These are phyloP conservation scores for Elongisporangium anandrum DNA, from an alignment of 352 stramenopile species.

Conservation along the genomic window DNA sequence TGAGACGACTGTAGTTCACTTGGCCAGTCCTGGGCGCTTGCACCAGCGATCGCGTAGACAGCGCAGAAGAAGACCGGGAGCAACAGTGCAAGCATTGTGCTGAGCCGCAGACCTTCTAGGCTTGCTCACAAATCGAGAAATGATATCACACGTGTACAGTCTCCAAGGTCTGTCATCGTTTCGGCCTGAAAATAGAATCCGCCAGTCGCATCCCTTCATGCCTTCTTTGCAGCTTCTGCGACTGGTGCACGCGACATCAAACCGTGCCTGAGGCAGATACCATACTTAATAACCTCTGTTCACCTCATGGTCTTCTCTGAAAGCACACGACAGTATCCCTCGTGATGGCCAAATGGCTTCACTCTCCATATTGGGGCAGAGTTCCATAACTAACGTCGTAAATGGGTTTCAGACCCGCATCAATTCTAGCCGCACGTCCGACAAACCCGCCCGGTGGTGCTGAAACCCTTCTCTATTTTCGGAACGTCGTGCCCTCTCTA, in stretches of 20 bases:
- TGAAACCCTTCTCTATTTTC: background rate
- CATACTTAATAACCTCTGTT: too few relatives aligned
- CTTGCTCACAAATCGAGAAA: too few relatives aligned
- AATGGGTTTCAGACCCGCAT: background rate
- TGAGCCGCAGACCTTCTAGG: background rate
- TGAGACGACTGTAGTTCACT: background rate
- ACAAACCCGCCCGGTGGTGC: background rate
- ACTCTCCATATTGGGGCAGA: too few relatives aligned
- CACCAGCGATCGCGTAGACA: background rate
- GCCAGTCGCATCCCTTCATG: background rate
- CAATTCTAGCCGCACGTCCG: too few relatives aligned
- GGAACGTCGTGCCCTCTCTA: background rate
- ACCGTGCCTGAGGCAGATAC: background rate
- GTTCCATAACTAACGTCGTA: background rate
- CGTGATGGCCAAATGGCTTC: too few relatives aligned
- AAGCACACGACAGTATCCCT: too few relatives aligned
- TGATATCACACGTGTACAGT: background rate
- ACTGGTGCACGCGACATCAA: background rate
- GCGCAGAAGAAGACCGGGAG: background rate
- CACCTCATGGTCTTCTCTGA: too few relatives aligned
- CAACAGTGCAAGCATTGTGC: background rate
- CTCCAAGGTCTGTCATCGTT: background rate
- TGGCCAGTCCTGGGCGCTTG: background rate
- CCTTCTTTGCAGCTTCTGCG: background rate
- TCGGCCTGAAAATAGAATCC: background rate